Evolutionary conservation across 192 early-diverging fungal genomes (phyloP).

Genomic region (Ambispora gerdemannii): DNA sequence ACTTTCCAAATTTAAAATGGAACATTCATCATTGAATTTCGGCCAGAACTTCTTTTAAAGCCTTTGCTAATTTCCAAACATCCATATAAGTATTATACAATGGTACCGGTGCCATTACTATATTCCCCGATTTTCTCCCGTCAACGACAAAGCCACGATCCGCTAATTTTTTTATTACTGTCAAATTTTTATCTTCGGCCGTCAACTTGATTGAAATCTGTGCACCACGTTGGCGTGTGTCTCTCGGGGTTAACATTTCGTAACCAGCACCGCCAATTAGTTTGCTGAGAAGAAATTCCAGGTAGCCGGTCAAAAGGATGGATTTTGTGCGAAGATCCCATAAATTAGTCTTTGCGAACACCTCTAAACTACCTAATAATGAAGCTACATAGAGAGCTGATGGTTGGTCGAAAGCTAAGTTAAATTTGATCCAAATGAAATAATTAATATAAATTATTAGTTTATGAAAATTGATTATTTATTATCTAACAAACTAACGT

Average conservation of each 20-base stretch:
- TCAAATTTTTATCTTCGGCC: conserved; percentile 50
- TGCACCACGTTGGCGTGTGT: conserved; percentile 75
- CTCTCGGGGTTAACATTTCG: conserved; percentile 75
- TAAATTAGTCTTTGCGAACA: conserved; percentile 75
- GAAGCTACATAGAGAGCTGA: conserved; percentile 68
- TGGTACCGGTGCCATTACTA: conserved; percentile 85
- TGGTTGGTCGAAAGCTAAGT: conserved; percentile 80
- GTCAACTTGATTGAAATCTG: conserved; percentile 77
- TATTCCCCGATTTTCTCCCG: conserved; percentile 85
- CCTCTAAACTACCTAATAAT: conserved; percentile 75
- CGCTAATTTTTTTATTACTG: conserved; percentile 61
- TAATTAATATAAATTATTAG: neutral
- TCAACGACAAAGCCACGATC: conserved; percentile 75
- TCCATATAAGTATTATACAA: conserved; percentile 88
- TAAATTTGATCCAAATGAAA: conserved; percentile 61
- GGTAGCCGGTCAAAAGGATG: conserved; percentile 73
- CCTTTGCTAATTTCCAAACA: conserved; percentile 53
- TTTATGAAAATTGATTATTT: neutral
- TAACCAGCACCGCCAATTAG: conserved; percentile 34
- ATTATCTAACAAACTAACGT: conserved; percentile 33
- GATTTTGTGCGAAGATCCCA: conserved; percentile 72
- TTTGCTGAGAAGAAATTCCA: conserved; percentile 65
- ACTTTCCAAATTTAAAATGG: too few species aligned
- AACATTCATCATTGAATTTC: neutral
- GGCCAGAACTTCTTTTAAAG: neutral